These are phyloP conservation scores for Leccinum truebloodii DNA, from an alignment of 768 basidiomycete species.

Conservation along the genomic window DNA sequence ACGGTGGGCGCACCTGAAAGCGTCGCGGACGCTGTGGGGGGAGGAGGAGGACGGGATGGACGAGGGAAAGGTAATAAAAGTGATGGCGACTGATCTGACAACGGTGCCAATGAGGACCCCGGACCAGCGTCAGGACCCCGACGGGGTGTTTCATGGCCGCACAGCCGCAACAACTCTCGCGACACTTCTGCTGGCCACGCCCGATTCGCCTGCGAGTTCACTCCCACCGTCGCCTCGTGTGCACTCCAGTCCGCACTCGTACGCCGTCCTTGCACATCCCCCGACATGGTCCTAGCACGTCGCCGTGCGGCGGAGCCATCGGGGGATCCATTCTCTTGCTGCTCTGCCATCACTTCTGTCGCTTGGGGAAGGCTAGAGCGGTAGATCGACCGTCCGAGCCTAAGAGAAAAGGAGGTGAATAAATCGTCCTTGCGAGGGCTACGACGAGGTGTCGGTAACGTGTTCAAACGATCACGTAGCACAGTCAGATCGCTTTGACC, in stretches of 20 bases:
- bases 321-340: conserved; percentile 4
- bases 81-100: conserved; percentile 16
- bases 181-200: conserved; percentile 63
- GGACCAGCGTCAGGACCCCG: conserved; percentile 10
- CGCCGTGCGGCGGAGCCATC: conserved; percentile 8
- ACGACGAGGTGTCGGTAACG: conserved; percentile 19
- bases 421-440: conserved; percentile 21
- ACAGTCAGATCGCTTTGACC: conserved; percentile 5
- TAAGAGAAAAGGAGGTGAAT: conserved; percentile 25
- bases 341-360: conserved; percentile 22
- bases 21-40: conserved; percentile 27
- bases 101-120: conserved; percentile 26
- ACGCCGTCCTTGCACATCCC: conserved; percentile 43
- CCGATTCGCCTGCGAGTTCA: conserved; percentile 31
- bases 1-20: conserved; percentile 20
- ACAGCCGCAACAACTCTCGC: conserved; percentile 52
- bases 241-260: conserved; percentile 61
- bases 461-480: conserved; percentile 27
- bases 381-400: conserved; percentile 28
- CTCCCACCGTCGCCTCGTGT: conserved; percentile 43
- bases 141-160: conserved; percentile 32
- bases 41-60: conserved; percentile 22
- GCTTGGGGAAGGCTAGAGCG: conserved; percentile 31
- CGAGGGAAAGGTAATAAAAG: conserved; percentile 36
- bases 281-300: conserved; percentile 34